phyloP scores from a whole-genome alignment of 2,329 filamentous ascomycete genomes.

The Nothopassalora personata region DNA sequence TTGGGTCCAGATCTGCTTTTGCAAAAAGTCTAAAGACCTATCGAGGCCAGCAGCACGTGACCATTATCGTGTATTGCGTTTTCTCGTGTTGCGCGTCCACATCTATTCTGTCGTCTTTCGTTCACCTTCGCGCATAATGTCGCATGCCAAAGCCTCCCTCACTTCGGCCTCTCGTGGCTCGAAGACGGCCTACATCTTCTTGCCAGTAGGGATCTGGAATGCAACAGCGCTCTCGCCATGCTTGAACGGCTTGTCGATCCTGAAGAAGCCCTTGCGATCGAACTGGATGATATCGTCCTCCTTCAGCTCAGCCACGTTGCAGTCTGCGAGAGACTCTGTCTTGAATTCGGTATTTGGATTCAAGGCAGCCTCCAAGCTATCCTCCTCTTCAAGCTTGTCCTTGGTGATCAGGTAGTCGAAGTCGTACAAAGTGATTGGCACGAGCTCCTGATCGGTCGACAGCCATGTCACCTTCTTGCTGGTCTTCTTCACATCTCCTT shows the following conservation, averaged over 20 bases:
- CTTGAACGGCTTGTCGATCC: slow-evolving; percentile 63
- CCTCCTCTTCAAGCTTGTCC: slow-evolving; percentile 86
- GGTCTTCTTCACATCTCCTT: slow-evolving; percentile 90
- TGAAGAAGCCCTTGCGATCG: slow-evolving; percentile 86
- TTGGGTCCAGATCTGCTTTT: not conserved
- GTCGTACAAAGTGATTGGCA: slow-evolving; percentile 81
- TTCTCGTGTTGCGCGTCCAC: not conserved
- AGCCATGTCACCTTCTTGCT: slow-evolving; percentile 97
- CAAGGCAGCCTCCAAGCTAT: slow-evolving; percentile 77
- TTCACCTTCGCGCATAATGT: too few relatives aligned
- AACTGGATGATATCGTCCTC: slow-evolving; percentile 91
- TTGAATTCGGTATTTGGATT: slow-evolving; percentile 70
- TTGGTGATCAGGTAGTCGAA: slow-evolving; percentile 95
- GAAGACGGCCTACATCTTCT: slow-evolving; percentile 34
- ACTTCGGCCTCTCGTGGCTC: not conserved
- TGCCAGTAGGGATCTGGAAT: slow-evolving; percentile 67
- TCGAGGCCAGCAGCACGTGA: not conserved
- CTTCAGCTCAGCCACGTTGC: slow-evolving; percentile 71
- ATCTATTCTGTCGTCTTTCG: not conserved
- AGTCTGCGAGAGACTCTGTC: slow-evolving; percentile 72
- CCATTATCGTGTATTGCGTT: not conserved
- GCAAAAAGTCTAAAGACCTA: not conserved
- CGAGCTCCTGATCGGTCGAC: slow-evolving; percentile 67
- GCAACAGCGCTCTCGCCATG: slow-evolving; percentile 58
- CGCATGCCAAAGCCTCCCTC: not conserved